These are phyloP conservation scores for Phaeosphaeriaceae sp. DNA, from an alignment of 2,329 filamentous ascomycete species.

Conservation along the genomic window DNA sequence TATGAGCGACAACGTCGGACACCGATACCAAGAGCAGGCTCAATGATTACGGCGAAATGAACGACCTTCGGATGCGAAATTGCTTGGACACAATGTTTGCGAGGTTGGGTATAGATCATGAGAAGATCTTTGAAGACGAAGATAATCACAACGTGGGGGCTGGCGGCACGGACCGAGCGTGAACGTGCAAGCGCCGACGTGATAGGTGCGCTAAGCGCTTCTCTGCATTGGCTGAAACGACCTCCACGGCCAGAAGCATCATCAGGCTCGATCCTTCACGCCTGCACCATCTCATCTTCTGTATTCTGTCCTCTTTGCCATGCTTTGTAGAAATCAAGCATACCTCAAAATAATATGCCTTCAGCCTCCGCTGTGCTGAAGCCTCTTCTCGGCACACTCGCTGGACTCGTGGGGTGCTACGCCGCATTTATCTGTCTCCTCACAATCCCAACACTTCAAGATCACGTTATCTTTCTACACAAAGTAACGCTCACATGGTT, in stretches of 20 bases:
- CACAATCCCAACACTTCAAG: slow-evolving; percentile 58
- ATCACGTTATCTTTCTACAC: slow-evolving; percentile 65
- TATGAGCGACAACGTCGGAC: background rate
- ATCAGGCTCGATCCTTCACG: background rate
- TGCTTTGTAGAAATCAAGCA: background rate
- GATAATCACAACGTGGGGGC: background rate
- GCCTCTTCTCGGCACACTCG: slow-evolving; percentile 28
- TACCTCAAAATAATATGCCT: slow-evolving; percentile 17
- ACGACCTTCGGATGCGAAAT: too few relatives aligned
- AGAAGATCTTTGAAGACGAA: background rate
- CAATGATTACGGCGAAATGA: too few relatives aligned
- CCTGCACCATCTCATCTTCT: background rate
- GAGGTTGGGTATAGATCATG: too few relatives aligned
- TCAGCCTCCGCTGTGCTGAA: slow-evolving; percentile 26
- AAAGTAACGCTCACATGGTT: slow-evolving; percentile 62
- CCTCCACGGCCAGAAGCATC: background rate
- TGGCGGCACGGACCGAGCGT: slow-evolving; percentile 5
- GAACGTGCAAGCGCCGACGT: background rate
- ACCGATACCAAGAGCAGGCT: too few relatives aligned
- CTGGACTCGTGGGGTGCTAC: slow-evolving; percentile 42
- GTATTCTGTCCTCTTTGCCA: background rate
- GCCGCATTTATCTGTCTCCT: slow-evolving; percentile 56
- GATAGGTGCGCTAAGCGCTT: slow-evolving; percentile 16
- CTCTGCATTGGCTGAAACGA: slow-evolving; percentile 9
- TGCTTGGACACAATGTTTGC: too few relatives aligned